Conservation (phyloP, 1,284 basidiomycete genomes). For the Puccinia horiana region DNA sequence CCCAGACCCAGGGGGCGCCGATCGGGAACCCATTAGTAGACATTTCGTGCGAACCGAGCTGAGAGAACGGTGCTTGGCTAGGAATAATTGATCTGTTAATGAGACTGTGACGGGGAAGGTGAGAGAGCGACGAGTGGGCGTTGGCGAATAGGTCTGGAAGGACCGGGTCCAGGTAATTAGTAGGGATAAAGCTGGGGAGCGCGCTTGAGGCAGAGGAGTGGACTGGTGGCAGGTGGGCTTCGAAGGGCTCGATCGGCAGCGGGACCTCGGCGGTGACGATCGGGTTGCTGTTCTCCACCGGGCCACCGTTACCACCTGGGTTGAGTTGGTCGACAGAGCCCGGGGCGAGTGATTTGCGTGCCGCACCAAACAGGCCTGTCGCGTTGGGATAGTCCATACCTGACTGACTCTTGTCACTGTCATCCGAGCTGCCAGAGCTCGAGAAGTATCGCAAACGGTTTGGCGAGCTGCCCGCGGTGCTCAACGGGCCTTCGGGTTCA, state of each 20-base stretch:
- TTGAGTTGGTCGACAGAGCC: conserved; percentile 7
- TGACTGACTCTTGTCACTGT: conserved; percentile 14
- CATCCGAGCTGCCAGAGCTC: conserved; percentile 39
- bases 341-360: neutral
- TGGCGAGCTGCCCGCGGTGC: conserved; percentile 16
- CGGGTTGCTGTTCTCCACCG: neutral
- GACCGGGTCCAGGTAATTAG: neutral
- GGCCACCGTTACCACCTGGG: neutral
- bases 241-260: conserved; percentile 6
- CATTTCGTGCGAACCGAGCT: neutral
- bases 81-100: neutral
- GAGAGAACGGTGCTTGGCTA: neutral
- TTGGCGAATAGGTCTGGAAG: neutral
- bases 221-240: neutral
- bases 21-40: conserved; percentile 14
- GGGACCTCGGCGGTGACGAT: conserved; percentile 2
- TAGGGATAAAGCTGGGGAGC: neutral
- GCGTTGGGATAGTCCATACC: neutral
- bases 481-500: conserved; percentile 22
- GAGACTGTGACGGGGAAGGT: neutral
- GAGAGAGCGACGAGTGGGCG: neutral
- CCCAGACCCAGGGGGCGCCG: conserved; percentile 23
- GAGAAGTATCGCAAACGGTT: conserved; percentile 20
- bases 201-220: neutral
- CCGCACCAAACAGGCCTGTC: neutral